A percentile compares a stretch with the other conserved stretches of the same genome.
Evolutionary conservation across 2,329 filamentous ascomycete species (phyloP).

Genomic region (Cordyceps pruinosa): DNA sequence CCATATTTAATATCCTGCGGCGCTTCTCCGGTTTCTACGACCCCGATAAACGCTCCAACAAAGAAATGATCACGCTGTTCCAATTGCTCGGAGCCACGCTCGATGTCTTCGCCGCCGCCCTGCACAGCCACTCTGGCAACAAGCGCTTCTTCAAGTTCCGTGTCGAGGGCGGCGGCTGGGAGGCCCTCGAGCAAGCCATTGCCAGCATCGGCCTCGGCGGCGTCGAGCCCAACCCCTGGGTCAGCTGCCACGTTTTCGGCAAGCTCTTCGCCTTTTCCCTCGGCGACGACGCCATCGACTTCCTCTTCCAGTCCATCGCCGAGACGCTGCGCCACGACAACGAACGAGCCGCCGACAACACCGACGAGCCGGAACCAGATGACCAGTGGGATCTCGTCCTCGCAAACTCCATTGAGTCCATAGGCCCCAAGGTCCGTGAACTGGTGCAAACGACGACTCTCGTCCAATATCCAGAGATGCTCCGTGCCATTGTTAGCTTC

Average conservation of each 20-base stretch:
- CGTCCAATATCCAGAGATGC: constrained; percentile 56
- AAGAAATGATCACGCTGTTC: constrained; percentile 60
- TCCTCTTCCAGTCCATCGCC: constrained; percentile 54
- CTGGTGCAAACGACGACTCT: constrained; percentile 45
- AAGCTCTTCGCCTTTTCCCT: constrained; percentile 74
- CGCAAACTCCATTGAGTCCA: constrained; percentile 30
- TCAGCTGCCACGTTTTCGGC: constrained; percentile 69
- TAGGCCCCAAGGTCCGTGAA: constrained; percentile 36
- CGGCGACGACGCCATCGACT: constrained; percentile 66
- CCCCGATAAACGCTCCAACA: constrained; percentile 50
- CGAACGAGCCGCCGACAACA: constrained; percentile 19
- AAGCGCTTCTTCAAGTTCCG: constrained; percentile 75
- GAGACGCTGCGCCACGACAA: constrained; percentile 27
- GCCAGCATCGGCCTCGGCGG: constrained; percentile 59
- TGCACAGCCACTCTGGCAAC: constrained; percentile 79
- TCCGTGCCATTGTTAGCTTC: constrained; percentile 54
- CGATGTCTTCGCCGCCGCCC: constrained; percentile 64
- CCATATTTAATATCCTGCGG: constrained; percentile 61
- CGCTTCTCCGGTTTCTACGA: constrained; percentile 72
- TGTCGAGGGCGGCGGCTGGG: constrained; percentile 73
- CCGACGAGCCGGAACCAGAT: constrained; percentile 27
- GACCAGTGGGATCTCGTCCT: constrained; percentile 34
- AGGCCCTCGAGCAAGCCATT: constrained; percentile 65
- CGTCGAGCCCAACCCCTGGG: constrained; percentile 60
- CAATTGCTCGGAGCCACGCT: constrained; percentile 65